Base-by-base conservation (phyloP, 2,329 filamentous ascomycete species). In the Neonectria hederae region DNA sequence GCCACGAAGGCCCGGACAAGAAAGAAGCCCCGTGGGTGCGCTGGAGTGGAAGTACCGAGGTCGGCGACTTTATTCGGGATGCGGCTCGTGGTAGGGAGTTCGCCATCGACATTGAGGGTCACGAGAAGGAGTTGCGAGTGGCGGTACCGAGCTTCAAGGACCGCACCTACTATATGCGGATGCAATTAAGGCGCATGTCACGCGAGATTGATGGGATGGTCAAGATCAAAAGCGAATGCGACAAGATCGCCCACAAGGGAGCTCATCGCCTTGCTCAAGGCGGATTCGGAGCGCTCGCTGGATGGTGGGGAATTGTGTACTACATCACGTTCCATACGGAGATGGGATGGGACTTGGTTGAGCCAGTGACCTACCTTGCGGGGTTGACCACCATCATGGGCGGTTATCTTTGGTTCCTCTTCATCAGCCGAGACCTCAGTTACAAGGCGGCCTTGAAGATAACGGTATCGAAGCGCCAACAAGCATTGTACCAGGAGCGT, bases 61-160 rank as follows among this genome's bases (percentile, higher is more conserved):
- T 97, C 32, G 94, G 94, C 10, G 94, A 97, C 79, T 97, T 97
- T 75, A 96, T 97, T 69, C 89, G 93, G 9, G 94, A 97, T 75
- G 94, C 94, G 0, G 92, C 94, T 0, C 85, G 92, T 3, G 92
- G 92, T 0, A 89, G 92, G 59, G 93, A 97, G 75, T 97, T 97
- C 75, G 89, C 91, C 3, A 89, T 97, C 46, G 88, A 91, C 57
- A 92, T 97, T 61, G 91, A 97, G 75, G 92, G 92, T 0, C 80
- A 83, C 61, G 68, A 77, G 11, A 69, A 79, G 14, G 88, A 93
- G 70, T 90, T 97, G 69, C 86, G 89, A 17, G 90, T 97, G 7
- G 89, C 88, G 0, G 94, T 97, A 10, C 94, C 94, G 0, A 93
- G 90, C 51, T 97, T 97, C 84, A 88, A 90, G 65, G 94, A 97